phyloP scores from a whole-genome alignment of 176 grass and related monocot genomes.

The Dactylis glomerata region DNA sequence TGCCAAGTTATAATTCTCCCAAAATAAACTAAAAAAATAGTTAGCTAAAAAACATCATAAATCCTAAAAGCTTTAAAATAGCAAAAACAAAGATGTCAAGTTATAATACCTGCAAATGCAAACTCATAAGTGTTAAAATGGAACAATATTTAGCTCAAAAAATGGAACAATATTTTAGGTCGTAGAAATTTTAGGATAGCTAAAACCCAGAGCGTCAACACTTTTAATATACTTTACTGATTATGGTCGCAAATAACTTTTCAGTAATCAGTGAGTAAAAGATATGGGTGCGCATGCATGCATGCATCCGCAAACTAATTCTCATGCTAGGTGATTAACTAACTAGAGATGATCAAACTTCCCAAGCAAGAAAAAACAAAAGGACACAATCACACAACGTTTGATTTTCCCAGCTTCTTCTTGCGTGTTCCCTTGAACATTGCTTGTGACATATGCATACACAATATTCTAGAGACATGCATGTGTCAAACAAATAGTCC shows the following conservation, averaged over 20 bases:
- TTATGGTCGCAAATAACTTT: not conserved
- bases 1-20: no score
- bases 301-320: not conserved
- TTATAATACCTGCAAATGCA: no score
- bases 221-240: not conserved
- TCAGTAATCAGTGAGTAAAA: not conserved
- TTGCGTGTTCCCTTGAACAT: not conserved
- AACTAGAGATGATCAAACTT: not conserved
- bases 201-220: no score
- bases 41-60: no score
- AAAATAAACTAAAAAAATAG: no score
- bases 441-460: not conserved
- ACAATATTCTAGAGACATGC: not conserved
- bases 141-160: no score
- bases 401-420: not conserved
- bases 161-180: no score
- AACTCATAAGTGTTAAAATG: no score
- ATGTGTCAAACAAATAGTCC: not conserved
- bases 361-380: not conserved
- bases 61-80: no score
- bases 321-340: not conserved
- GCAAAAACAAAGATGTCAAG: no score
- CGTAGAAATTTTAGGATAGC: no score
- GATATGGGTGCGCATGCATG: not conserved
- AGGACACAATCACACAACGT: not conserved